These are phyloP conservation scores for Daphne laureola DNA, from an alignment of 441 rosid genomes.

Conservation along the genomic window DNA sequence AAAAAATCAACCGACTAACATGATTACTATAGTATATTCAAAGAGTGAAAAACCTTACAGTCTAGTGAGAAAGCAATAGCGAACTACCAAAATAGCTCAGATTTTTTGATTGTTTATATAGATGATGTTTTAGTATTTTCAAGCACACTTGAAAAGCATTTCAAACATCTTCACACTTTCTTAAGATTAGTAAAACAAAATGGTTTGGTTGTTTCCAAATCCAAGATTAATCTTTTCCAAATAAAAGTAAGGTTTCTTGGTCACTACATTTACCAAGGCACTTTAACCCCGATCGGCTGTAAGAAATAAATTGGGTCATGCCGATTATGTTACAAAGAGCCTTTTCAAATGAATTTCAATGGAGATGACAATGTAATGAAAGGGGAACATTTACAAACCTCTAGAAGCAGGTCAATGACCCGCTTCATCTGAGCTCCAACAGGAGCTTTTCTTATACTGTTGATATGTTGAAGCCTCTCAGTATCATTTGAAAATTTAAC, in stretches of 20 bases:
- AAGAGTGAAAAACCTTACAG: no score
- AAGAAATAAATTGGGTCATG: neutral
- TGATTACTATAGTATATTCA: no score
- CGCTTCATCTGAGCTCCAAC: slow-evolving; percentile 91
- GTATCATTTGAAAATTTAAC: slow-evolving; percentile 79
- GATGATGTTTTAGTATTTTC: neutral
- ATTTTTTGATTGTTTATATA: neutral
- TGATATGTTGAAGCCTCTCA: slow-evolving; percentile 59
- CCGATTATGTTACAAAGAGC: neutral
- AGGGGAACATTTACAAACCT: slow-evolving; percentile 29
- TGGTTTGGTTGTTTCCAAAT: neutral
- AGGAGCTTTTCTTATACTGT: slow-evolving; percentile 63
- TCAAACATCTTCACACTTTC: neutral
- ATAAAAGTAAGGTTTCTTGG: no score
- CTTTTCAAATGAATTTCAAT: no score
- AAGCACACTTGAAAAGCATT: neutral
- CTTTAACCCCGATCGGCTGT: no score
- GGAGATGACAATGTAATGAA: no score
- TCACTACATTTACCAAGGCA: no score
- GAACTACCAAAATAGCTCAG: neutral
- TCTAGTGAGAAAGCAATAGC: no score
- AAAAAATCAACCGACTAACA: no score
- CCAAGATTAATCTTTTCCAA: neutral
- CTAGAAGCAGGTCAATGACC: slow-evolving; percentile 58
- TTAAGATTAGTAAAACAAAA: neutral